Percentiles rank a stretch among this genome's conserved stretches.
Evolutionary conservation across 2,329 filamentous ascomycete species (phyloP).

Genomic region (Penicillium digitatum): DNA sequence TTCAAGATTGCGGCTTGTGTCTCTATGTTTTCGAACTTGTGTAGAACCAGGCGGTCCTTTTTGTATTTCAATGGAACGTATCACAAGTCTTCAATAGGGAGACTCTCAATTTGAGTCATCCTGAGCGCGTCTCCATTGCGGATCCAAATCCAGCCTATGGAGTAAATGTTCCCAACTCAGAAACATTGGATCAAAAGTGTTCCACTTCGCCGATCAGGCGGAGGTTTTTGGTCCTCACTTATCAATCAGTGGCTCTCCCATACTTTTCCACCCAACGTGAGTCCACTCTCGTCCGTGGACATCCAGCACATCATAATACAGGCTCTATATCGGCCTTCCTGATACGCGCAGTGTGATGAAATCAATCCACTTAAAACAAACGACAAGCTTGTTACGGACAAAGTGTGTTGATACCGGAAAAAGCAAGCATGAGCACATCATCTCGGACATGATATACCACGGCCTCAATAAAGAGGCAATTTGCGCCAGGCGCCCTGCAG

Average conservation of each 20-base stretch:
- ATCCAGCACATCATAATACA: slow-evolving; percentile 7
- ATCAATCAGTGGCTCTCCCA: slow-evolving; percentile 1
- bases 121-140: not conserved
- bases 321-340: slow-evolving; percentile 9
- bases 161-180: not conserved
- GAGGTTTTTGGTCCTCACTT: not conserved
- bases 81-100: not conserved
- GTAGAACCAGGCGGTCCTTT: not conserved
- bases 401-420: not conserved
- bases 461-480: not conserved
- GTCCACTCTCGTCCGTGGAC: slow-evolving; percentile 1
- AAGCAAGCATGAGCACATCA: not conserved
- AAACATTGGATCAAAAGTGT: not conserved
- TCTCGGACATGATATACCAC: not conserved
- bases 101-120: not conserved
- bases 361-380: not conserved
- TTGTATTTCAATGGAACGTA: not conserved
- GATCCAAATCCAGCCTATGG: not conserved
- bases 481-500: not conserved
- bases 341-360: slow-evolving; percentile 5
- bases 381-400: not conserved
- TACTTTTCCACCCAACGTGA: not conserved
- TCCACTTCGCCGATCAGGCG: slow-evolving; percentile 2
- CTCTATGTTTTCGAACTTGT: not conserved
- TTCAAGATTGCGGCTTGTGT: not conserved